Conservation (phyloP, 73 alveolate species). For the Paramecium sonneborni region DNA sequence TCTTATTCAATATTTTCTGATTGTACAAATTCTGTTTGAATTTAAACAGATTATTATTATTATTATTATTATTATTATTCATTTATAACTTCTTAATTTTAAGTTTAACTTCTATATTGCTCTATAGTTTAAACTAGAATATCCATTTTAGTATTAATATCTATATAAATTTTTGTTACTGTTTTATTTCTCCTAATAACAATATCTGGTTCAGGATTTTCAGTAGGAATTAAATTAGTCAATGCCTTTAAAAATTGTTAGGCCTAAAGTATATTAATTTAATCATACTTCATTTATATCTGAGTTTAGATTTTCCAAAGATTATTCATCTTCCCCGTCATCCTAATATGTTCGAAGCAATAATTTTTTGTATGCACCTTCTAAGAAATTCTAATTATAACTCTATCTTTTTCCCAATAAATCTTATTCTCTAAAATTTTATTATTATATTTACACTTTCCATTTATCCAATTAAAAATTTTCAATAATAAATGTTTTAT, state of each 20-base stretch:
- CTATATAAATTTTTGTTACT: not conserved
- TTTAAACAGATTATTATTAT: not conserved
- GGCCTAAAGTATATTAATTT: not conserved
- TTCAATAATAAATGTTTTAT: not conserved
- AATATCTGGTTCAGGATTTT: constrained; percentile 52
- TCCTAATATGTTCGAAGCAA: not conserved
- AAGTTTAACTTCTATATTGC: not conserved
- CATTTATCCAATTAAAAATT: not conserved
- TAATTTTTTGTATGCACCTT: constrained; percentile 43
- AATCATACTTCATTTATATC: not conserved
- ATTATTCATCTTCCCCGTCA: not conserved
- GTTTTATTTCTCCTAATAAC: constrained; percentile 37
- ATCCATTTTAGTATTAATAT: constrained; percentile 38
- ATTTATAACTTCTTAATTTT: not conserved
- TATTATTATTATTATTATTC: no score
- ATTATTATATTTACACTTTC: not conserved
- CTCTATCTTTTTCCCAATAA: not conserved
- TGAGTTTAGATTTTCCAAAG: not conserved
- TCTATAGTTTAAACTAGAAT: constrained; percentile 4
- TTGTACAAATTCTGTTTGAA: not conserved
- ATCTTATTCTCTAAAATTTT: not conserved
- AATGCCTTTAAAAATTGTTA: not conserved
- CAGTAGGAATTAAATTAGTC: constrained; percentile 17
- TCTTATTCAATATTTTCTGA: not conserved
- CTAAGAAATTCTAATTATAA: constrained; percentile 26